Evolutionary conservation across 2,329 filamentous ascomycete species (phyloP).

Genomic region (Teratosphaeria destructans): DNA sequence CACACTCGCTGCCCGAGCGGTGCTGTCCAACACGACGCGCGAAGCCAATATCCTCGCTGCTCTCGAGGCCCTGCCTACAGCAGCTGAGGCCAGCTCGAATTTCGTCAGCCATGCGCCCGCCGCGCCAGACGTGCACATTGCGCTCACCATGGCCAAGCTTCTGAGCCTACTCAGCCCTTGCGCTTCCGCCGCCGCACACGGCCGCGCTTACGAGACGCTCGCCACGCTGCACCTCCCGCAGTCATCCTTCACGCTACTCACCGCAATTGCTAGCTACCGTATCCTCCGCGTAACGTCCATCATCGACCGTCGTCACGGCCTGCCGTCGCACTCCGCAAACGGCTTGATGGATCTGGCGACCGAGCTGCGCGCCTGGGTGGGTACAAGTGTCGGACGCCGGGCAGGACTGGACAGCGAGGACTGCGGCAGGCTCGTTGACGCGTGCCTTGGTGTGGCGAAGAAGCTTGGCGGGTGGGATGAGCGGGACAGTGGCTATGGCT

Average conservation of each 20-base stretch:
- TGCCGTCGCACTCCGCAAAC: constrained; percentile 22
- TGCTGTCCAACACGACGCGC: constrained; percentile 45
- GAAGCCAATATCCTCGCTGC: constrained; percentile 42
- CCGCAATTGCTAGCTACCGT: constrained; percentile 35
- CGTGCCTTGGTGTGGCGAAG: constrained; percentile 34
- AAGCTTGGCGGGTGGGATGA: constrained; percentile 28
- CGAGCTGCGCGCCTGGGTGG: constrained; percentile 37
- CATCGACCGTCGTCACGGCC: constrained; percentile 12
- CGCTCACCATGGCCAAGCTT: constrained; percentile 50
- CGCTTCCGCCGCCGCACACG: constrained; percentile 22
- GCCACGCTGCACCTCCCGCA: constrained; percentile 31
- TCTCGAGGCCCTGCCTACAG: constrained; percentile 40
- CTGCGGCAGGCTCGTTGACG: constrained; percentile 29
- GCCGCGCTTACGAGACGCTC: constrained; percentile 29
- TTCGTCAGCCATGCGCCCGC: constrained; percentile 45
- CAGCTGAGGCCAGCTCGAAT: constrained; percentile 29
- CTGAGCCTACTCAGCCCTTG: constrained; percentile 32
- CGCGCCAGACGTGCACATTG: constrained; percentile 46
- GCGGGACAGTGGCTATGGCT: constrained; percentile 19
- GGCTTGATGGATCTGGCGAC: constrained; percentile 36
- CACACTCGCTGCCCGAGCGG: constrained; percentile 48
- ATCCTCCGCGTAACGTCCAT: constrained; percentile 27
- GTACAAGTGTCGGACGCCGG: constrained; percentile 31
- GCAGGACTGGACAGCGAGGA: constrained; percentile 31
- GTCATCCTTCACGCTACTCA: constrained; percentile 33